Base-by-base conservation (phyloP, 83 land plant genomes). In the Picea abies region DNA sequence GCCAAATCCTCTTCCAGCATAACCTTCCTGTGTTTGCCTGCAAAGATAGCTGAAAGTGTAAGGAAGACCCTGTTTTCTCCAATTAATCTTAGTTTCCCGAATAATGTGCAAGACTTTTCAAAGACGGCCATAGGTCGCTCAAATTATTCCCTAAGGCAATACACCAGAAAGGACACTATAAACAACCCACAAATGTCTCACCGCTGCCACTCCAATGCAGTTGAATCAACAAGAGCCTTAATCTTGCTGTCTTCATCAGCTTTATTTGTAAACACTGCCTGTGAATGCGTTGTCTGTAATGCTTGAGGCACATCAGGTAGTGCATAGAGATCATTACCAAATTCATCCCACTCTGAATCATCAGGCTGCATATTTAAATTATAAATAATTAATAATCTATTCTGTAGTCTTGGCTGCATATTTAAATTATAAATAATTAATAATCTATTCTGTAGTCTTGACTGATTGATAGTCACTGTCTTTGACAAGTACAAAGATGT, bases 261-360 rank as follows among this genome's bases (percentile, higher is more conserved):
- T 80, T 84, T 90, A 83, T 82, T 87, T 7, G 89, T n/a, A 37
- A 87, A 85, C 29, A 81, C 76, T 70, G 86, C 87, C 84, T 87
- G 93, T 16, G 65, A 79, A 12, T 79, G 82, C 37, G 56, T 17
- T 56, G 67, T 90, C 47, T 83, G 82, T 25, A 80, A 16, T 49
- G 80, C 83, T 47, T 84, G 90, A 8, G 52, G 80, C 22, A 66
- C 68, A 69, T 95, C 98, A 47, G 94, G 96, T 80, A 92, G 89
- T 60, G 90, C 88, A 84, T 95, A 95, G 12, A 93, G 65, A 80
- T 95, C 98, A 87, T 89, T 89, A 16, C 98, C 96, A 95, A 93
- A 93, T 70, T 93, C 98, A 90, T 95, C 96, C 98, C 98, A 95
- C 41, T 95, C 98, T 52, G 91, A 71, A 41, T 90, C 93, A 39